Conservation (phyloP, 73 alveolate species). For the Paramecium bursaria region DNA sequence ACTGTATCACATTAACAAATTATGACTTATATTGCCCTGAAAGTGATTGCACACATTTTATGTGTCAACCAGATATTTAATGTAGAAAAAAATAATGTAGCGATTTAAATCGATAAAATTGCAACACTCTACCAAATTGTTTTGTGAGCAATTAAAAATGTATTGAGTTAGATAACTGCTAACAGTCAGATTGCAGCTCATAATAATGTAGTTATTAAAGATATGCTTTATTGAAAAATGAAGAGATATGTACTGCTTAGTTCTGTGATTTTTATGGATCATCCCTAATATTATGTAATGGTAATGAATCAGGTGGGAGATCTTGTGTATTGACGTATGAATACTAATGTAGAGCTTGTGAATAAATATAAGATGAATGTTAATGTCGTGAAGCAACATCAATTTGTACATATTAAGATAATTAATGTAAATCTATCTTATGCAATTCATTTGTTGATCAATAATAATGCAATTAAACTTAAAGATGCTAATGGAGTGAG, state of each 20-base stretch:
- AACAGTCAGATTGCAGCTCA: too few relatives aligned
- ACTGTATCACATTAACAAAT: too few relatives aligned
- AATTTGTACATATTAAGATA: not conserved
- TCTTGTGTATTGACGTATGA: not conserved
- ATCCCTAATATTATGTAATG: not conserved
- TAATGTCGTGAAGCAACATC: not conserved
- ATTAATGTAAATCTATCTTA: not conserved
- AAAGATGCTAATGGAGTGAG: not conserved
- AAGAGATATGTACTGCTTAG: not conserved
- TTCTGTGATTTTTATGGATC: not conserved
- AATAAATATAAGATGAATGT: not conserved
- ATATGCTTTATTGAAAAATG: too few relatives aligned
- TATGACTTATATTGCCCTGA: too few relatives aligned
- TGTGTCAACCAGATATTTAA: too few relatives aligned
- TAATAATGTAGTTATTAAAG: too few relatives aligned
- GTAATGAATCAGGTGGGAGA: not conserved
- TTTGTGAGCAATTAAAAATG: too few relatives aligned
- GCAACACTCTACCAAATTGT: too few relatives aligned
- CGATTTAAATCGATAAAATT: too few relatives aligned
- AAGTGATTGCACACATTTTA: too few relatives aligned
- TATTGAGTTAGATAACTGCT: too few relatives aligned
- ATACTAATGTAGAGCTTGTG: not conserved
- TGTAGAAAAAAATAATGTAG: too few relatives aligned
- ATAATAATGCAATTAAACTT: not conserved
- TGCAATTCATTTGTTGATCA: not conserved